Percentiles rank a stretch among this genome's conserved stretches.
Conservation (phyloP, 2,329 filamentous ascomycete genomes). For the Neofusicoccum parvum region DNA sequence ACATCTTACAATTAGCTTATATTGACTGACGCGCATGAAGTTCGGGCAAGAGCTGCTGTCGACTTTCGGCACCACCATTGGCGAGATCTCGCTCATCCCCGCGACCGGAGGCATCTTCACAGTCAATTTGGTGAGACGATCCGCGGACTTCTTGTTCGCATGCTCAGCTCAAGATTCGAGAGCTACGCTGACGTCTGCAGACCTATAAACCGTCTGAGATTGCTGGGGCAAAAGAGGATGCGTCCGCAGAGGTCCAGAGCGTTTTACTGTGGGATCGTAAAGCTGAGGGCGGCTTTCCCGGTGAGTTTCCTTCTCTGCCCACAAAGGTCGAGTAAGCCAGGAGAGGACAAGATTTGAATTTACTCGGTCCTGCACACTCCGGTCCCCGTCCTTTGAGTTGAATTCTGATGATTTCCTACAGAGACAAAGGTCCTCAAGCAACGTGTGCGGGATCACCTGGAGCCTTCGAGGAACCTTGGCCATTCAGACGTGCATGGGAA, state of each 20-base stretch:
- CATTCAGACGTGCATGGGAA: constrained; percentile 58
- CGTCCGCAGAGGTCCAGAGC: constrained; percentile 41
- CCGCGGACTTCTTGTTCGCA: neutral
- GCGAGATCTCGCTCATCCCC: constrained; percentile 86
- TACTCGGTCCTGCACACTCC: too few species aligned
- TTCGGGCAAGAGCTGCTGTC: constrained; percentile 94
- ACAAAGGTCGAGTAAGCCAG: too few species aligned
- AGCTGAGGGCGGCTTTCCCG: constrained; percentile 82
- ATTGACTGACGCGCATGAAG: constrained; percentile 48
- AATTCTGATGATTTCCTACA: constrained; percentile 24
- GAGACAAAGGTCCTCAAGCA: constrained; percentile 92
- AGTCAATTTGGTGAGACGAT: constrained; percentile 59
- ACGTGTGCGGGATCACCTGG: constrained; percentile 77
- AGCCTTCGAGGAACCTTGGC: constrained; percentile 75
- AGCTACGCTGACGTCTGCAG: neutral
- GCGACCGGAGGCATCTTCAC: constrained; percentile 81
- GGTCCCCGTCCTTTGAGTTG: too few species aligned
- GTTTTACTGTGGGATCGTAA: constrained; percentile 86
- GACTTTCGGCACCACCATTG: constrained; percentile 81
- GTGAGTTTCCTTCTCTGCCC: constrained; percentile 37
- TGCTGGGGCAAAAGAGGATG: constrained; percentile 4
- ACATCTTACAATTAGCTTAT: neutral
- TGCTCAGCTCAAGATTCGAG: neutral
- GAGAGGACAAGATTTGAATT: too few species aligned
- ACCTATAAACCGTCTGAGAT: constrained; percentile 12